phyloP scores from a whole-genome alignment of 371 early-diverging fungal species.

The Apophysomyces sp. region DNA sequence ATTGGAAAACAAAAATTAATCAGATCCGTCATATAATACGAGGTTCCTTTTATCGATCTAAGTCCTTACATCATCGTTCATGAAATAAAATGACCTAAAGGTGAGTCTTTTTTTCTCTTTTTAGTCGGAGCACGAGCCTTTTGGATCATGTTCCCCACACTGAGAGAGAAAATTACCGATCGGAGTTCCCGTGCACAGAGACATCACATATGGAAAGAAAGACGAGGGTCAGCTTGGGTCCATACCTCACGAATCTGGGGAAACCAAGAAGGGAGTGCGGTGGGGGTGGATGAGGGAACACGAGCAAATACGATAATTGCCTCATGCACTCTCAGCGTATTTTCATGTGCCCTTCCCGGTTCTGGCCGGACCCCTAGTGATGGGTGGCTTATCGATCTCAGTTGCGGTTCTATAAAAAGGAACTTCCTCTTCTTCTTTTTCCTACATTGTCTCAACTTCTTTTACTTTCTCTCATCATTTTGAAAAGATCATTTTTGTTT shows the following conservation, averaged over 20 bases:
- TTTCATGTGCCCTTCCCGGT: conserved; percentile 1
- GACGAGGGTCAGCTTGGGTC: background rate
- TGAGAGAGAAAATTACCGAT: background rate
- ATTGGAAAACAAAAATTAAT: no score
- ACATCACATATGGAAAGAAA: background rate
- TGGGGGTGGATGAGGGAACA: background rate
- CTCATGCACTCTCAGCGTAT: background rate
- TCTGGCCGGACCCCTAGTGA: background rate
- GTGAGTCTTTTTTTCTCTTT: background rate
- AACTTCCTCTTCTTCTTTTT: background rate
- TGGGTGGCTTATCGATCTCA: background rate
- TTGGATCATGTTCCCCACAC: background rate
- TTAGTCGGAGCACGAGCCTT: background rate
- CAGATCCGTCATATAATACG: no score
- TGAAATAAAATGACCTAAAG: background rate
- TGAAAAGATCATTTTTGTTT: background rate
- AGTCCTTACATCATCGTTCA: background rate
- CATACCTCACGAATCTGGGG: background rate
- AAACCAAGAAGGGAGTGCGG: background rate
- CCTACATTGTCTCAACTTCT: background rate
- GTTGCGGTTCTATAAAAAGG: background rate
- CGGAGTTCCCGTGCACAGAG: background rate
- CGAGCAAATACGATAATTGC: background rate
- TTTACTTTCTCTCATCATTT: background rate
- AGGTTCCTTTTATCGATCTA: background rate